Percentiles rank a stretch among this genome's conserved stretches.
These are phyloP conservation scores for Truncatella angustata DNA, from an alignment of 2,329 filamentous ascomycete species.

Conservation along the genomic window DNA sequence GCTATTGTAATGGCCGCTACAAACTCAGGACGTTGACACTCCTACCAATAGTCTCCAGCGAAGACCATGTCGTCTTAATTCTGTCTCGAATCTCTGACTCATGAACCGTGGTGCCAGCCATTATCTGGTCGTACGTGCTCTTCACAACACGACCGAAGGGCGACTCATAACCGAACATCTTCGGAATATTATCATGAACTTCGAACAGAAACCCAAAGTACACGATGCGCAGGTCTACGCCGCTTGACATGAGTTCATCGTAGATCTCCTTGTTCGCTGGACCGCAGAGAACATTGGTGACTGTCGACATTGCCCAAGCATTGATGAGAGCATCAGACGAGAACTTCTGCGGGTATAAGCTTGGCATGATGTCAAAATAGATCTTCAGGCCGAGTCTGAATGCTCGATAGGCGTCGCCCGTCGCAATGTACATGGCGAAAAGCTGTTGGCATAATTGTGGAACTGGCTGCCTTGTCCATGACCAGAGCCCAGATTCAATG, in stretches of 20 bases:
- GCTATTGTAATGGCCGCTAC: too few relatives aligned
- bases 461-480: constrained; percentile 23
- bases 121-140: constrained; percentile 22
- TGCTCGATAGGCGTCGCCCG: constrained; percentile 18
- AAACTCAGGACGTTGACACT: constrained; percentile 15
- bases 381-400: constrained; percentile 24
- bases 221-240: constrained; percentile 21
- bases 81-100: constrained; percentile 20
- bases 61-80: constrained; percentile 16
- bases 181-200: constrained; percentile 20
- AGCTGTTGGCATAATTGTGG: constrained; percentile 21
- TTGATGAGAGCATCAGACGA: constrained; percentile 20
- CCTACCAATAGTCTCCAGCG: constrained; percentile 17
- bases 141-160: constrained; percentile 22
- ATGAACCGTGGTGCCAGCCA: constrained; percentile 17
- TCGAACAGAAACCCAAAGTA: constrained; percentile 26
- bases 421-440: constrained; percentile 19
- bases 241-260: constrained; percentile 19
- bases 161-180: constrained; percentile 20
- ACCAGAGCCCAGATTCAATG: constrained; percentile 24
- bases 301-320: constrained; percentile 20
- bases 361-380: constrained; percentile 22
- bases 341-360: constrained; percentile 20
- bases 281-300: constrained; percentile 24
- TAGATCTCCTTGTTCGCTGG: constrained; percentile 17